These are phyloP conservation scores for Colletotrichum falcatum DNA, from an alignment of 2,329 filamentous ascomycete species.

Conservation along the genomic window DNA sequence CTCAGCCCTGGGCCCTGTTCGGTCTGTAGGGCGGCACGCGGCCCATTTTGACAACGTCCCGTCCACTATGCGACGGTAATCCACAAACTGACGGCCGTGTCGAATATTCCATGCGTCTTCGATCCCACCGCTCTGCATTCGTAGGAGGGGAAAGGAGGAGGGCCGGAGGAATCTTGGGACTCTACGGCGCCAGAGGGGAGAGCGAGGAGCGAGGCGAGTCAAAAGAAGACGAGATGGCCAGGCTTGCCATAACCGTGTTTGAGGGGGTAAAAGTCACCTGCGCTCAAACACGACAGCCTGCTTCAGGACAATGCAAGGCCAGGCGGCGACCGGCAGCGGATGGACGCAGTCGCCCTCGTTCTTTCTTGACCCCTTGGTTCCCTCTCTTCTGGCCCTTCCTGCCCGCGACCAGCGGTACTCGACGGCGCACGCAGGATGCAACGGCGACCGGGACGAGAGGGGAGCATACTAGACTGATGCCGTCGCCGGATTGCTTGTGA, in stretches of 20 bases:
- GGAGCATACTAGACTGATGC: slow-evolving; percentile 10
- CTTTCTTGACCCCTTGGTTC: slow-evolving; percentile 20
- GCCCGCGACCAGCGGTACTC: background rate
- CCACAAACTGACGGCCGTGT: slow-evolving; percentile 36
- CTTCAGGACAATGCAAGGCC: slow-evolving; percentile 24
- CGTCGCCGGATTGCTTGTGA: background rate
- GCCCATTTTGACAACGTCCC: slow-evolving; percentile 39
- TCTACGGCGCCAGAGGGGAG: slow-evolving; percentile 10
- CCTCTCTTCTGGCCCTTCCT: slow-evolving; percentile 4
- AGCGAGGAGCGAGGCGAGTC: slow-evolving; percentile 4
- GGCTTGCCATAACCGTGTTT: background rate
- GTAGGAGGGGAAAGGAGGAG: background rate
- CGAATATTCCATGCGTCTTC: slow-evolving; percentile 40
- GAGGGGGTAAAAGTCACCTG: slow-evolving; percentile 17
- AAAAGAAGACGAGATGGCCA: background rate
- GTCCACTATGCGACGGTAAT: slow-evolving; percentile 39
- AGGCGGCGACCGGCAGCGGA: background rate
- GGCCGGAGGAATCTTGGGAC: slow-evolving; percentile 15
- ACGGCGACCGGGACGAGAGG: background rate
- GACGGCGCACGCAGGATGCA: background rate
- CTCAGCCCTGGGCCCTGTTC: slow-evolving; percentile 40
- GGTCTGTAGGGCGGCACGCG: slow-evolving; percentile 36
- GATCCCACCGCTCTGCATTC: slow-evolving; percentile 26
- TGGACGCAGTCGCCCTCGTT: slow-evolving; percentile 3
- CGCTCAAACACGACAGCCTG: slow-evolving; percentile 20